Conservation (phyloP, 805 yeast genomes). For the Cyberlindnera euphorbiiphila region DNA sequence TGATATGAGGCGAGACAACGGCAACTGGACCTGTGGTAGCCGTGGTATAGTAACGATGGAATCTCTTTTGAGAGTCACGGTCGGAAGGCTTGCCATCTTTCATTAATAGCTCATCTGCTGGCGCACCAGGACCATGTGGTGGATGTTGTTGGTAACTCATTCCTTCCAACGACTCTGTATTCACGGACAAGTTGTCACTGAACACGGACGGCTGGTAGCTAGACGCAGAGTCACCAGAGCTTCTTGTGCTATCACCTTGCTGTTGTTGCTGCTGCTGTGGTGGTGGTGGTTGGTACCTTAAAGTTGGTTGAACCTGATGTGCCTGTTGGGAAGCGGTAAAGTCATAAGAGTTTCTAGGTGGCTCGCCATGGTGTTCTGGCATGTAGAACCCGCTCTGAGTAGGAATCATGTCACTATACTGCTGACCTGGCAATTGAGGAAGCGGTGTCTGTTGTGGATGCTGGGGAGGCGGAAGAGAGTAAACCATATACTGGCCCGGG, state of each 20-base stretch:
- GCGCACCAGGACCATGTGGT: not conserved
- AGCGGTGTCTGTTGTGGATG: not conserved
- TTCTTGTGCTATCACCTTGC: not conserved
- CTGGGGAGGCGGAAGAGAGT: slow-evolving; percentile 1
- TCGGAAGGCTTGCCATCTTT: slow-evolving; percentile 12
- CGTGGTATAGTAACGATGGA: slow-evolving; percentile 24
- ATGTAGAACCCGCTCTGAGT: not conserved
- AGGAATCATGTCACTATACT: not conserved
- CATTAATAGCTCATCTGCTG: slow-evolving; percentile 19
- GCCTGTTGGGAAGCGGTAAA: slow-evolving; percentile 1
- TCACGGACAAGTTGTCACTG: slow-evolving; percentile 12
- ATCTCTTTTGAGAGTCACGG: slow-evolving; percentile 12
- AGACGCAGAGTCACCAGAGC: slow-evolving; percentile 9
- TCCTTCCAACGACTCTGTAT: slow-evolving; percentile 10
- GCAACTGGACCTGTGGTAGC: not conserved
- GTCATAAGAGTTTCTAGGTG: slow-evolving; percentile 9
- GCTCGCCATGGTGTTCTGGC: slow-evolving; percentile 11
- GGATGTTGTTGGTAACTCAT: slow-evolving; percentile 6
- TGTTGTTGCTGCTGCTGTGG: too few species aligned
- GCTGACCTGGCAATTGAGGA: slow-evolving; percentile 1
- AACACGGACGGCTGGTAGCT: slow-evolving; percentile 21
- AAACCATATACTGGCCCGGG: slow-evolving; percentile 12
- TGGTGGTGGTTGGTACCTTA: slow-evolving; percentile 5
- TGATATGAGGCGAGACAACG: slow-evolving; percentile 5
- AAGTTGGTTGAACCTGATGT: slow-evolving; percentile 1